Evolutionary conservation across 352 stramenopile species (phyloP).

Genomic region (Phytophthora sp.): DNA sequence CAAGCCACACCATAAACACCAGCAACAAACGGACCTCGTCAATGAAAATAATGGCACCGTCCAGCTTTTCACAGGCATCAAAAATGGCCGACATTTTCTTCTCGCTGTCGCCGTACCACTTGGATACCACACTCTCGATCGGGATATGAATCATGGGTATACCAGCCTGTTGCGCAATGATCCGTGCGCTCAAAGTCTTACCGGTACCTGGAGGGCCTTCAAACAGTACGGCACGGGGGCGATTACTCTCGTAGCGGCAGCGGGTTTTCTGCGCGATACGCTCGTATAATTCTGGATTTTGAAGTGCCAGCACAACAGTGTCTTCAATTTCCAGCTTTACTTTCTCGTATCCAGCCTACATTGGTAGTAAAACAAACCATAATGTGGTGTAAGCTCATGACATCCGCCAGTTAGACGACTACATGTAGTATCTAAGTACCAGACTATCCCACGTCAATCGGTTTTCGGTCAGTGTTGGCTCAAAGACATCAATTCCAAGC

Average conservation of each 20-base stretch:
- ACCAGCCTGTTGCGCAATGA: conserved; percentile 92
- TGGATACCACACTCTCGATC: conserved; percentile 94
- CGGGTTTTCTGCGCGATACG: conserved; percentile 90
- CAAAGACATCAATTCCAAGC: conserved; percentile 85
- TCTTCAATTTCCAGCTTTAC: conserved; percentile 94
- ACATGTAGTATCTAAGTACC: conserved; percentile 42
- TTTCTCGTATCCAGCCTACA: conserved; percentile 87
- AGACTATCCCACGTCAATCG: conserved; percentile 84
- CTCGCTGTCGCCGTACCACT: conserved; percentile 96
- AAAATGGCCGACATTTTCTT: conserved; percentile 96
- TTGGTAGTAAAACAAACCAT: background rate
- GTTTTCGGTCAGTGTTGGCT: conserved; percentile 61
- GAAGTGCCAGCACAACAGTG: conserved; percentile 91
- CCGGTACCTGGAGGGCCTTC: conserved; percentile 94
- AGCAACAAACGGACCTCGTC: conserved; percentile 76
- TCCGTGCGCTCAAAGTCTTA: conserved; percentile 94
- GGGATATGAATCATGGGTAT: conserved; percentile 94
- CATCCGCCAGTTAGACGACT: background rate
- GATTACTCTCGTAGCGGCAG: conserved; percentile 89
- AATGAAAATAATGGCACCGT: conserved; percentile 95
- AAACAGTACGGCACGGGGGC: conserved; percentile 91
- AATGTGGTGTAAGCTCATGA: conserved; percentile 1
- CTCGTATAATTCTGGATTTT: conserved; percentile 92
- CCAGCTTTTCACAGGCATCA: conserved; percentile 92
- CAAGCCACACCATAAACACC: background rate